A percentile compares a stretch with the other conserved stretches of the same genome.
Conservation (phyloP, 176 grass and related monocot genomes). For the Aegilops sharonensis region DNA sequence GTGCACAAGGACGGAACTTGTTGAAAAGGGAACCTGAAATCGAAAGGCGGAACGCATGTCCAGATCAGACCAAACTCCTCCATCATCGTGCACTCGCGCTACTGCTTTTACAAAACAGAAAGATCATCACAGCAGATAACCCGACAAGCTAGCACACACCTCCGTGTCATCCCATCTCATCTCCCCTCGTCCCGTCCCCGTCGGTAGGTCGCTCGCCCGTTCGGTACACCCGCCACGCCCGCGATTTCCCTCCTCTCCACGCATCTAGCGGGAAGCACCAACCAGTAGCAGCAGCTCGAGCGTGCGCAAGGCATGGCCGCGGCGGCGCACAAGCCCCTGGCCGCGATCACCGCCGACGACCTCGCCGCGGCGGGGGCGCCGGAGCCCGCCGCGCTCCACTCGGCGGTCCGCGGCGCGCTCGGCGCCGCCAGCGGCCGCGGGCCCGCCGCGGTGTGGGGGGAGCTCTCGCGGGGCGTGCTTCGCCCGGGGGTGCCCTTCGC, state of each 20-base stretch:
- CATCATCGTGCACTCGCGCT: not conserved
- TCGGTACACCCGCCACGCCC: conserved; percentile 27
- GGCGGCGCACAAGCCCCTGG: conserved; percentile 57
- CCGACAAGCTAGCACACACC: not conserved
- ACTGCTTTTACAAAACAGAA: not conserved
- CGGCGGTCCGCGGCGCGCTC: conserved; percentile 32
- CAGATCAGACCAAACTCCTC: no score
- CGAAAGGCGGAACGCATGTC: no score
- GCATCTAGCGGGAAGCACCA: not conserved
- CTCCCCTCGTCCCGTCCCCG: not conserved
- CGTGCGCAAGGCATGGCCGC: conserved; percentile 15
- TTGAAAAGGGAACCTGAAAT: no score
- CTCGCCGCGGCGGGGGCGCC: conserved; percentile 50
- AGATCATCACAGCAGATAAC: not conserved
- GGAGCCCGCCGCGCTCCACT: conserved; percentile 45
- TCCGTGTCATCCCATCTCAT: not conserved
- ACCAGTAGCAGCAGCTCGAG: not conserved
- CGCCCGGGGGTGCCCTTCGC: conserved; percentile 61
- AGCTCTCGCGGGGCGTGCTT: conserved; percentile 51
- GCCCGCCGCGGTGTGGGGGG: conserved; percentile 53
- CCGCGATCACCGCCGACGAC: conserved; percentile 57
- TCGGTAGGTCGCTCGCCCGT: conserved; percentile 12
- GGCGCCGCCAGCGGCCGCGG: conserved; percentile 11
- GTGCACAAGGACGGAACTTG: no score
- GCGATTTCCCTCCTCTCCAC: not conserved